phyloP scores from a whole-genome alignment of 2,329 filamentous ascomycete genomes.

The Emmonsiellopsis sp. region DNA sequence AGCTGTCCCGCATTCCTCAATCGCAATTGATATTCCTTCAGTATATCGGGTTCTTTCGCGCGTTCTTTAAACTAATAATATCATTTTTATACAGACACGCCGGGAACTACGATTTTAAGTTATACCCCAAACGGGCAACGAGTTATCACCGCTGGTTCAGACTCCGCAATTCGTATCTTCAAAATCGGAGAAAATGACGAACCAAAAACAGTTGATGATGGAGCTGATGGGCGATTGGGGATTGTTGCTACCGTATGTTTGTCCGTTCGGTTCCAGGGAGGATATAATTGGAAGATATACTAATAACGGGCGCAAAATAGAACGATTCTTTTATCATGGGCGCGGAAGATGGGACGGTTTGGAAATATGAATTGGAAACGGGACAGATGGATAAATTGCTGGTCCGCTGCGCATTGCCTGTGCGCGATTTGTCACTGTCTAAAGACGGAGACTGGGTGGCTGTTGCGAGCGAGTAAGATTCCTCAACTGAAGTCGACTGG shows the following conservation, averaged over 20 bases:
- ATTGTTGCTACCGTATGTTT: constrained; percentile 57
- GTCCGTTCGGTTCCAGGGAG: neutral
- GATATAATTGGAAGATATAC: neutral
- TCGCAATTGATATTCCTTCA: neutral
- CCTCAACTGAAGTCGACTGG: neutral
- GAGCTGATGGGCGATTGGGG: constrained; percentile 73
- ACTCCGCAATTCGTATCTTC: constrained; percentile 89
- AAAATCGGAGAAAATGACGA: constrained; percentile 86
- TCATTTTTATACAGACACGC: constrained; percentile 50
- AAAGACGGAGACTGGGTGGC: constrained; percentile 79
- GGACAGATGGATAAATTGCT: constrained; percentile 67
- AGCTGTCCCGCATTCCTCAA: constrained; percentile 15
- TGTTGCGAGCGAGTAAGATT: constrained; percentile 75
- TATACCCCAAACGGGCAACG: constrained; percentile 84
- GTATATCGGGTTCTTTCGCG: constrained; percentile 4
- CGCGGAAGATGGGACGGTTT: constrained; percentile 92
- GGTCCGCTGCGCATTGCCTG: constrained; percentile 71
- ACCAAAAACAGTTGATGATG: constrained; percentile 84
- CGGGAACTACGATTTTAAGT: constrained; percentile 74
- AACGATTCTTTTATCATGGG: constrained; percentile 81
- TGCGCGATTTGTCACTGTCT: constrained; percentile 77
- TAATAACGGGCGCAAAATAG: constrained; percentile 25
- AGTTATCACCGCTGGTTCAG: constrained; percentile 83
- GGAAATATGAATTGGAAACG: constrained; percentile 72
- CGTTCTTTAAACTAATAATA: neutral